Percentiles rank a stretch among this genome's conserved stretches.
Evolutionary conservation across 495 filamentous ascomycete species (phyloP).

Genomic region (Neurospora pannonica): DNA sequence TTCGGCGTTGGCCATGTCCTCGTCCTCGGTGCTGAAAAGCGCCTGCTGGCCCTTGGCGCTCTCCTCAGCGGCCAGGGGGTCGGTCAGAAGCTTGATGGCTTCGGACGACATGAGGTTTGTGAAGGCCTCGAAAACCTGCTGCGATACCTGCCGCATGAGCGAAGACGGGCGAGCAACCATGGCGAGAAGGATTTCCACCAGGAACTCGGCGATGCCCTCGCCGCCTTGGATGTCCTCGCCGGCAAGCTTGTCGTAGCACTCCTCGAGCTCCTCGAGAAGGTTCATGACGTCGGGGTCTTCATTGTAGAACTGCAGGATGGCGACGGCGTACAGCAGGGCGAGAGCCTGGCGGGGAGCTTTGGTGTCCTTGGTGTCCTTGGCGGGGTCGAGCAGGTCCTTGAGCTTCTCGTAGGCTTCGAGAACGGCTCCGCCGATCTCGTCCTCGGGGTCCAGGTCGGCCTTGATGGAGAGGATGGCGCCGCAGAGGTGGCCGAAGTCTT

Average conservation of each 20-base stretch:
- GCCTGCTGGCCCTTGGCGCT: constrained; percentile 72
- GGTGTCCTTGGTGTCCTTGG: constrained; percentile 29
- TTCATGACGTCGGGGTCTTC: constrained; percentile 67
- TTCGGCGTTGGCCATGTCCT: constrained; percentile 38
- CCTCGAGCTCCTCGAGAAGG: constrained; percentile 26
- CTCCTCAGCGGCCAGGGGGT: constrained; percentile 70
- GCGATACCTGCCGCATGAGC: constrained; percentile 74
- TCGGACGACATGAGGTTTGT: constrained; percentile 58
- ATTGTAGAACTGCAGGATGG: constrained; percentile 80
- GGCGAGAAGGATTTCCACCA: constrained; percentile 80
- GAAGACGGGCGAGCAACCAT: constrained; percentile 80
- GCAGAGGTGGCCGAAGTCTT: constrained; percentile 43
- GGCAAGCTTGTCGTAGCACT: constrained; percentile 49
- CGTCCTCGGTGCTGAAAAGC: constrained; percentile 69
- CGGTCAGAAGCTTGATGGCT: constrained; percentile 62
- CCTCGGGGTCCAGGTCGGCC: constrained; percentile 48
- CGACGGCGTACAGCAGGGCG: constrained; percentile 74
- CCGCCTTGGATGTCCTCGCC: constrained; percentile 20
- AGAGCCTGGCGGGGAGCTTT: constrained; percentile 48
- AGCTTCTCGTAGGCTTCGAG: constrained; percentile 56
- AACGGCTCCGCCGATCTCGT: constrained; percentile 46
- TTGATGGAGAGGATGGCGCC: constrained; percentile 37
- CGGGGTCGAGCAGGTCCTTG: constrained; percentile 56
- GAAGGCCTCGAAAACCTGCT: constrained; percentile 78
- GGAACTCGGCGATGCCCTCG: constrained; percentile 55